Percentiles rank a stretch among this genome's conserved stretches.
Evolutionary conservation across 768 basidiomycete species (phyloP).

Genomic region (Nevesoporus exiguus): DNA sequence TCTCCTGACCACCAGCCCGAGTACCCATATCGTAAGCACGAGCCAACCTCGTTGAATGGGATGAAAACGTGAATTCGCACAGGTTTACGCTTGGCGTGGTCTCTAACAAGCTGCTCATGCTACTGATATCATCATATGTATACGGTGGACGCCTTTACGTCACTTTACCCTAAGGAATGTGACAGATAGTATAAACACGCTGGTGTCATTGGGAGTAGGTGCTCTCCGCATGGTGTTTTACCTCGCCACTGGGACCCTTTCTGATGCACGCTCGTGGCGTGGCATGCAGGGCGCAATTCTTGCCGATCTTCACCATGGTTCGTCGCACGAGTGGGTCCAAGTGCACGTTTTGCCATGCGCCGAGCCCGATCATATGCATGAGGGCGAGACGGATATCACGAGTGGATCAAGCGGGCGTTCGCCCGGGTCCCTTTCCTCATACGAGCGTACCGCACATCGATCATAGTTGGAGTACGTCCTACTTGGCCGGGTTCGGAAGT

Average conservation of each 20-base stretch:
- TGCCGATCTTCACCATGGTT: conserved; percentile 57
- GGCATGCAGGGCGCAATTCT: conserved; percentile 52
- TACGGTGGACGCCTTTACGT: conserved; percentile 4
- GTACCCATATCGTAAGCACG: conserved; percentile 43
- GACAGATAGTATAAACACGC: no score
- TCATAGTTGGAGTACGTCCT: conserved; percentile 37
- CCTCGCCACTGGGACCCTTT: conserved; percentile 7
- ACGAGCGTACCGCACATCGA: conserved; percentile 39
- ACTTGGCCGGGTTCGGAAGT: not conserved
- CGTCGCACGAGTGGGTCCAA: conserved; percentile 24
- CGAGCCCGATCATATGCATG: not conserved
- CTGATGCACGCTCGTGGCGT: conserved; percentile 4
- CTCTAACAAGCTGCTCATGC: no score
- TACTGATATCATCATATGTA: conserved; percentile 1
- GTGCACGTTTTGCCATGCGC: conserved; percentile 29
- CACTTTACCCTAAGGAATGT: no score
- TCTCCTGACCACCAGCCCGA: conserved; percentile 4
- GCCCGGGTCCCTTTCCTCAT: not conserved
- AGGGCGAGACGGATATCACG: not conserved
- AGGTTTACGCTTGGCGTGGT: no score
- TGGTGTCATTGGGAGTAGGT: conserved; percentile 63
- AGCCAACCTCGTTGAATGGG: not conserved
- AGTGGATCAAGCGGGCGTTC: conserved; percentile 2
- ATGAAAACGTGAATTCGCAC: conserved; percentile 14
- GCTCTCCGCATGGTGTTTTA: conserved; percentile 45